Evolutionary conservation across 495 filamentous ascomycete species (phyloP), one percentile per base, ranked within the genome.

Genomic region (Pyronema omphalodes): DNA sequence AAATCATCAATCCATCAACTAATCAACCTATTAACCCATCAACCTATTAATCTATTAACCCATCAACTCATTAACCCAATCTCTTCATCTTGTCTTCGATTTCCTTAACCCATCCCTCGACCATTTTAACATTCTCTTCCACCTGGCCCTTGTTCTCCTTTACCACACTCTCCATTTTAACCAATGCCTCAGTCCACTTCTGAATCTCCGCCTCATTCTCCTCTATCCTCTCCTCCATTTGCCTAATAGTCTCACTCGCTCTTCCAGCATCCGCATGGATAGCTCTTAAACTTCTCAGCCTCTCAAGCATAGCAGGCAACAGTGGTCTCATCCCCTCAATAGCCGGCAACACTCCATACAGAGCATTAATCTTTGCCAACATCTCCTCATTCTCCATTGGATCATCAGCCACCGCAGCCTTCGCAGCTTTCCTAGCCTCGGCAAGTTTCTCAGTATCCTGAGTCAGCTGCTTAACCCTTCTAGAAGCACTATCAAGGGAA

Each of bases 101-200:
- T 39, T 83, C 84, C 66, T 81, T 84, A 12, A 98, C 86, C 89
- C 88, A 94, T 43, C 76, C 78, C 57, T 88, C 82, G 37, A 96
- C 80, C 14, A 82, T 74, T 49, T 79, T 78, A 63, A 87, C 79
- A 66, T 98, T 96, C 34, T 71, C 74, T 57, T 74, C 74, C 67
- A 89, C 77, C n/a, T 77, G 73, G 18, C 72, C 71, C 63, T 85
- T 80, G 9, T 80, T 80, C 46, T 81, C 73, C 34, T 69, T 69
- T 63, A 95, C 77, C 44, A 80, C 77, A 46, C 69, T 69, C 68
- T 95, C 88, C 14, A 94, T 78, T 60, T 78, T 85, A 53, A 79
- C 76, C 18, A 98, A 66, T 0, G 83, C 85, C 58, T 86, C 83
- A 47, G 77, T 77, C 93, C 93, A 98, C 62, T 80, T 78, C 67